Base-by-base conservation (phyloP, 345 rosid genomes). In the Eucalyptus sp. region DNA sequence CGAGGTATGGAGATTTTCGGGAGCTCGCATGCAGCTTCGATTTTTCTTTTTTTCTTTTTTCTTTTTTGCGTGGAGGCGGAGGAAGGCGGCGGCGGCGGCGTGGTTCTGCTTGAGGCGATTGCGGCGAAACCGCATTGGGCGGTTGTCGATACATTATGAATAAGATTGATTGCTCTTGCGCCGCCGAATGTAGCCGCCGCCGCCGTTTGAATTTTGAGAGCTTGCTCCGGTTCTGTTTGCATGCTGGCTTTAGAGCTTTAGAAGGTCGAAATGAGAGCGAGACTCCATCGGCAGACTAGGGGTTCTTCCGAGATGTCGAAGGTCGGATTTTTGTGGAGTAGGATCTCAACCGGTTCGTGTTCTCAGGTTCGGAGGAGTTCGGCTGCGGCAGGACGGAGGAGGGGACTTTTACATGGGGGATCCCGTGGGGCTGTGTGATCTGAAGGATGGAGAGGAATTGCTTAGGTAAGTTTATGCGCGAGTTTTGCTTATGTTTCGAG, bases 381-480 rank as follows among this genome's bases (percentile, higher is more conserved):
- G 24, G 46, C 41, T 22, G 46, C 15, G 1, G 22, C 48, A 37
- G 7, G 46, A 71, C 46, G 4, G 12, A 71, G 81, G 81, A 18
- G 27, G 27, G 81, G 41, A 18, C 14, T 71, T 71, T 71, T 0
- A 10, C 48, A 37, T 76, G 83, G 83, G 83, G 13, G 48, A 76
- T 76, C 15, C 27, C 2, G 0, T 8, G 2, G 0, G 0, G 48
- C 27, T 41, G 15, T 76, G 27, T 76, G 83, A 76, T 76, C 0
- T 41, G 48, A 41, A 41, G 8, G 2, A 2, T 20, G 83, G 83
- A 2, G 27, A 11, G 48, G 83, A 76, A 76, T 41, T 0, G 48
- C 29, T 41, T 76, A 76, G 84, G 84, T 76, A 41, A 76, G 48
- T 76, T 41, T 41, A 76, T 76, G 84, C 44, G 48, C 15, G 7